phyloP scores from a whole-genome alignment of 2,329 filamentous ascomycete genomes.

The Phaeophleospora eucalypticola region DNA sequence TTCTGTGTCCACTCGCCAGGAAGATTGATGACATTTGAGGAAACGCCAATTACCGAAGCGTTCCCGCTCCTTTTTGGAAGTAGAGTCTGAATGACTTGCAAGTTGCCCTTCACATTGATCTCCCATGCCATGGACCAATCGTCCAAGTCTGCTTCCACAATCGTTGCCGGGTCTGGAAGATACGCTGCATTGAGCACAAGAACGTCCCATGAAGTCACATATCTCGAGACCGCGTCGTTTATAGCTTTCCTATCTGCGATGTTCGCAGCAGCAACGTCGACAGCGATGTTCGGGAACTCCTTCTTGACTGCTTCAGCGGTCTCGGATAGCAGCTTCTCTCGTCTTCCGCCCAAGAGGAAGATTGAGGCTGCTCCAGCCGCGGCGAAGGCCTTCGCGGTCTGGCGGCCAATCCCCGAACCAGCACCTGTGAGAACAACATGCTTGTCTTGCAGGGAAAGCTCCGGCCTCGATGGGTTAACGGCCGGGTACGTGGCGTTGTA shows the following conservation, averaged over 20 bases:
- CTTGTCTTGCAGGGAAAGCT: conserved; percentile 40
- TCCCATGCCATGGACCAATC: neutral
- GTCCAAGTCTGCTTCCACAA: neutral
- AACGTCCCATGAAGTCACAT: neutral
- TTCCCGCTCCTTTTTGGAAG: neutral
- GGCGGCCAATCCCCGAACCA: conserved; percentile 1
- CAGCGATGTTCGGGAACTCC: neutral
- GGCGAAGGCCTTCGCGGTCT: conserved; percentile 5
- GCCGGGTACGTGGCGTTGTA: conserved; percentile 32
- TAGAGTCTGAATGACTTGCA: neutral
- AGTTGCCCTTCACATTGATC: neutral
- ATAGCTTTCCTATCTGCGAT: neutral
- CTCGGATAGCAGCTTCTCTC: neutral
- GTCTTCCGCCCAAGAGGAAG: conserved; percentile 3
- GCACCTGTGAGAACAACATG: conserved; percentile 43
- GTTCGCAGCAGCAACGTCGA: neutral
- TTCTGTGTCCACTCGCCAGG: neutral
- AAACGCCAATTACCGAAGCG: neutral
- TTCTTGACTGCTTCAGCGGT: neutral
- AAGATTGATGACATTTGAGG: neutral
- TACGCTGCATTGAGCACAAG: neutral
- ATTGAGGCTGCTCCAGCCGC: conserved; percentile 2
- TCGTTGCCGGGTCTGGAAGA: neutral
- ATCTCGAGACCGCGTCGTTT: neutral
- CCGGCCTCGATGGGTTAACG: conserved; percentile 39